Evolutionary conservation across 306 rosid species (phyloP).

Genomic region (Cicer judaicum): DNA sequence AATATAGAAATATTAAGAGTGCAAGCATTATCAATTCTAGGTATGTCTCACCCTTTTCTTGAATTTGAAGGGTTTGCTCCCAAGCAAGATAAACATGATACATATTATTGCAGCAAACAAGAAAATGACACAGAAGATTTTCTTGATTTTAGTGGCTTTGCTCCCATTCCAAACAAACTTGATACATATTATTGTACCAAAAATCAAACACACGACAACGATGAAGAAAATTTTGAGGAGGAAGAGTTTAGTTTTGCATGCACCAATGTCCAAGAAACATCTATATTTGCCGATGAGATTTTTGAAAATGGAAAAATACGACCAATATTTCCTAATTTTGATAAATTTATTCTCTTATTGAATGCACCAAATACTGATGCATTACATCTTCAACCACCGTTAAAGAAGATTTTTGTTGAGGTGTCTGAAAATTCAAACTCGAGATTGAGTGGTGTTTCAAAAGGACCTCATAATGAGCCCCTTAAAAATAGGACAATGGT

Average conservation of each 20-base stretch:
- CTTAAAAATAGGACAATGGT: neutral
- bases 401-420: too few relatives aligned
- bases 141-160: too few relatives aligned
- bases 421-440: too few relatives aligned
- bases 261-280: slow-evolving; percentile 45
- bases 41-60: neutral
- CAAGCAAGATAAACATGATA: neutral
- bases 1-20: neutral
- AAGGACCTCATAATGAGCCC: too few relatives aligned
- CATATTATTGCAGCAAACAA: too few relatives aligned
- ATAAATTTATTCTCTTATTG: neutral
- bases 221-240: neutral
- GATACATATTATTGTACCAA: too few relatives aligned
- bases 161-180: too few relatives aligned
- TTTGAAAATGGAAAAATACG: slow-evolving; percentile 68
- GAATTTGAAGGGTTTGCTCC: neutral
- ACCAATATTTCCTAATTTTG: slow-evolving; percentile 46
- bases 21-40: neutral
- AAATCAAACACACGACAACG: neutral
- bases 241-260: slow-evolving; percentile 62
- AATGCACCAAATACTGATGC: too few relatives aligned
- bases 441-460: too few relatives aligned
- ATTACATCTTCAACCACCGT: too few relatives aligned
- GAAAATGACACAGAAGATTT: neutral
- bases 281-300: slow-evolving; percentile 52